Conservation (phyloP, 441 rosid genomes). For the Isatis lusitanica region DNA sequence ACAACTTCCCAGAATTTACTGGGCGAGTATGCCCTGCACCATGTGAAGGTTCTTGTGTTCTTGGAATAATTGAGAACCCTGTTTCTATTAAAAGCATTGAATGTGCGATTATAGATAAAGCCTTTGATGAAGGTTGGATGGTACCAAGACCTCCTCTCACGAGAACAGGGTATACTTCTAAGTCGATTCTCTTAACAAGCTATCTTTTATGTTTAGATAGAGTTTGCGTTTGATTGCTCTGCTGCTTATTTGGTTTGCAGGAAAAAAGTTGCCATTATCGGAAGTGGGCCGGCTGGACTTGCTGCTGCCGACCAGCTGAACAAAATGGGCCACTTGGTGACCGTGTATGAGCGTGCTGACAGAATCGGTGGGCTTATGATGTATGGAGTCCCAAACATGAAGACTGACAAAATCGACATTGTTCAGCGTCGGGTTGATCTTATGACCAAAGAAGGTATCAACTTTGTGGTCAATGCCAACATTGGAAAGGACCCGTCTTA, state of each 20-base stretch:
- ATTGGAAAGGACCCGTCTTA: conserved; percentile 84
- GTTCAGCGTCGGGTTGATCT: conserved; percentile 95
- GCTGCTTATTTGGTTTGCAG: conserved; percentile 43
- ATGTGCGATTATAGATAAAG: conserved; percentile 94
- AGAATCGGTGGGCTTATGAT: conserved; percentile 99
- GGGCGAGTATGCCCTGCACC: conserved; percentile 99
- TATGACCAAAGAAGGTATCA: conserved; percentile 88
- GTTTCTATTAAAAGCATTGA: conserved; percentile 96
- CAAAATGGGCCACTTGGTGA: conserved; percentile 91
- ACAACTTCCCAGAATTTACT: conserved; percentile 98
- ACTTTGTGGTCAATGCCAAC: conserved; percentile 90
- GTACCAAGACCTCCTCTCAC: conserved; percentile 85
- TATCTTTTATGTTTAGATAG: background rate
- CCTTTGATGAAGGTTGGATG: conserved; percentile 99
- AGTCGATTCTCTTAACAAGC: conserved; percentile 2
- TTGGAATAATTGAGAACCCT: conserved; percentile 98
- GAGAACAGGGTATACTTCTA: conserved; percentile 77
- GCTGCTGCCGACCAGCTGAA: conserved; percentile 99
- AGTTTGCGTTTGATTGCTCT: conserved; percentile 6
- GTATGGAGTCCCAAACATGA: conserved; percentile 99
- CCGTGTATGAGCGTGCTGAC: conserved; percentile 96
- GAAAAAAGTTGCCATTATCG: conserved; percentile 82
- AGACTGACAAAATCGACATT: conserved; percentile 89
- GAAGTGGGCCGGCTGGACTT: conserved; percentile 98
- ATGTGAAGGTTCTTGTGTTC: conserved; percentile 99